Evolutionary conservation across 1,284 basidiomycete species (phyloP), one percentile per base, ranked within the genome.

Genomic region (Salmacisia buchloeana): DNA sequence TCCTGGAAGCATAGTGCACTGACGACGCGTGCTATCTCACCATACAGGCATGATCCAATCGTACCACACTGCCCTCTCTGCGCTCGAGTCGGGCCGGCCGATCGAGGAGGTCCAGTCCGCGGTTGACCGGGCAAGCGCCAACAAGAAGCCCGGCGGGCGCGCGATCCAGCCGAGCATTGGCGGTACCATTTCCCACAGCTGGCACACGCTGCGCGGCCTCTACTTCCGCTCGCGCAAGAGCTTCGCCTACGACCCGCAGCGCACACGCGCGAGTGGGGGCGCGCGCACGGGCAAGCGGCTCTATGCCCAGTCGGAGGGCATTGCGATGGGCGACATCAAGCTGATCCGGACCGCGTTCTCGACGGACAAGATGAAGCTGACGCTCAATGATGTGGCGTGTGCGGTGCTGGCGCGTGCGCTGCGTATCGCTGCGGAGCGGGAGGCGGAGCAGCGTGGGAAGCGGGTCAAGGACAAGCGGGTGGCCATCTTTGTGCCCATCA

Each of bases 401-500:
- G 77, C 76, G 61, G 71, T 79, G 29, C 66, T 79, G 2, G 66
- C 70, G 7, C 69, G 73, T n/a, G 76, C 75, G 2, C 70, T 79
- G 45, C 67, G 71, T 27, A 70, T 75, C 60, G 74, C 74, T n/a
- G 71, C 76, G 2, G 71, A 74, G 58, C 64, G 69, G 5, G 66
- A 71, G 9, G 62, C 62, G n/a, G 64, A 65, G 6, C 60, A 54
- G 49, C 23, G 46, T 21, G 59, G 67, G 25, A 62, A 35, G 15
- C 34, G 63, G 15, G 69, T 74, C 63, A 69, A 66, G 56, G 77
- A 78, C 63, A 72, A 74, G 59, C 73, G 77, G n/a, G 69, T 76
- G 7, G 76, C 77, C 49, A 68, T 79, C 61, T 78, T 79, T 66
- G 69, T 79, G 9, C 77, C 77, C 35, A 76, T 79, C 63, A 72